These are phyloP conservation scores for Calocera viscosa DNA, from an alignment of 768 basidiomycete genomes.

Conservation along the genomic window DNA sequence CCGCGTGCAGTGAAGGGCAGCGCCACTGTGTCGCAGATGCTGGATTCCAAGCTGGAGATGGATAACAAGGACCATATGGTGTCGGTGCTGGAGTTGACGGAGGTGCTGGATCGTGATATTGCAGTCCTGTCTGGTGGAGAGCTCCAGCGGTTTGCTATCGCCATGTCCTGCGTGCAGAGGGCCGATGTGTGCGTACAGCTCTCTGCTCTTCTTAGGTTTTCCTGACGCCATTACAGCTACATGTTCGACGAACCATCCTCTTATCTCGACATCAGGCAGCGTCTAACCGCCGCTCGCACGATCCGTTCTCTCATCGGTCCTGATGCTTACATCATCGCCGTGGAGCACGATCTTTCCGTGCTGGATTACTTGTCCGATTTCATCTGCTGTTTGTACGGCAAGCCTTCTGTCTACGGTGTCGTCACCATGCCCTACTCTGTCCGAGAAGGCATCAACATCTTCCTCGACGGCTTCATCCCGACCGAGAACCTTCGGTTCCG, in stretches of 20 bases:
- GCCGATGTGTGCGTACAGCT: conserved; percentile 73
- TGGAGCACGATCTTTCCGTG: conserved; percentile 97
- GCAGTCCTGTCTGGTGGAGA: conserved; percentile 88
- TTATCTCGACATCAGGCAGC: conserved; percentile 94
- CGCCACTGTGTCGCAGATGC: conserved; percentile 80
- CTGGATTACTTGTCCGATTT: conserved; percentile 98
- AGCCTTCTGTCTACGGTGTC: conserved; percentile 93
- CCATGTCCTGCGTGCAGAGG: conserved; percentile 86
- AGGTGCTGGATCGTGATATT: conserved; percentile 76
- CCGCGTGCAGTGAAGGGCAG: conserved; percentile 87
- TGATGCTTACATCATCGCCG: conserved; percentile 86
- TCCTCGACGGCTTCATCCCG: conserved; percentile 96
- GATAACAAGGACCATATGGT: conserved; percentile 82
- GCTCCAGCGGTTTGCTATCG: conserved; percentile 94
- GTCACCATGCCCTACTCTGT: conserved; percentile 99
- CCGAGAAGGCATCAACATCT: conserved; percentile 99
- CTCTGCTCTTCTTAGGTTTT: neutral
- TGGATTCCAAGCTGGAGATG: conserved; percentile 76
- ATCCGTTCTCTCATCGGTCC: conserved; percentile 77
- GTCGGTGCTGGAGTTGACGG: conserved; percentile 73
- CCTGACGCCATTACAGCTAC: conserved; percentile 41
- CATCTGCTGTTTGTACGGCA: conserved; percentile 94
- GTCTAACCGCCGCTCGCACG: conserved; percentile 86
- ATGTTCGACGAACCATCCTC: conserved; percentile 99
- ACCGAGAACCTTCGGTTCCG: conserved; percentile 98